Base-by-base conservation (phyloP, 2,329 filamentous ascomycete species). In the Dothideomycetes sp. region DNA sequence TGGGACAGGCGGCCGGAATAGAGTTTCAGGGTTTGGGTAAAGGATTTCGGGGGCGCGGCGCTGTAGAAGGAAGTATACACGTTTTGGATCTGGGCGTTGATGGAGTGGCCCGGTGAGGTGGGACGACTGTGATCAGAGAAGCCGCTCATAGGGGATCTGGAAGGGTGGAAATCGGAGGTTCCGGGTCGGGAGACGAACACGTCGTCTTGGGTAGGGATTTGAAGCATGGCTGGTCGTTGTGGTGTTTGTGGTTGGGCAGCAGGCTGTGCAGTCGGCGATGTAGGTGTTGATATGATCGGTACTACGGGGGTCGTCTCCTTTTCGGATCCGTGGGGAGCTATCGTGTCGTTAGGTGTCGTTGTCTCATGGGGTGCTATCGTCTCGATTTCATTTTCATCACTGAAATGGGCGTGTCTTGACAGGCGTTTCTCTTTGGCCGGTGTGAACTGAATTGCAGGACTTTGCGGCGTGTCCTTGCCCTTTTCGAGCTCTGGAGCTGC, bases 1-100 rank as follows among this genome's bases (percentile, higher is more conserved):
- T 78, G 69, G 35, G 76, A 75, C 9, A 96, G 74, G 10, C 86
- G 77, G 1, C 89, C 88, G 51, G 86, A 81, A 67, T 74, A 94
- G 0, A 82, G 74, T 44, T 69, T 78, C 1, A 96, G 75, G 29
- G 84, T 82, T 54, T 91, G 78, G 1, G 65, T 44, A 50, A 86
- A 94, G 0, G 84, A 78, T 49, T 81, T 77, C 4, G 74, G 70
- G 0, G 86, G 82, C 16, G 73, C 72, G 6, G 76, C 63, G 24
- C 80, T 77, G 30, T 88, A 76, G 32, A 72, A 70, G 42, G 78
- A 74, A 0, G 85, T 94, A 60, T 94, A 94, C 3, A 46, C 41
- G 23, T 56, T 52, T 2, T 43, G 22, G 4, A 25, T 24, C 8
- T 25, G 22, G 18, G 7, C 16, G 12, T 28, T 17, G 37, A 38